These are phyloP conservation scores for Coemansia guatemalensis DNA, from an alignment of 192 early-diverging fungal genomes.

Conservation along the genomic window DNA sequence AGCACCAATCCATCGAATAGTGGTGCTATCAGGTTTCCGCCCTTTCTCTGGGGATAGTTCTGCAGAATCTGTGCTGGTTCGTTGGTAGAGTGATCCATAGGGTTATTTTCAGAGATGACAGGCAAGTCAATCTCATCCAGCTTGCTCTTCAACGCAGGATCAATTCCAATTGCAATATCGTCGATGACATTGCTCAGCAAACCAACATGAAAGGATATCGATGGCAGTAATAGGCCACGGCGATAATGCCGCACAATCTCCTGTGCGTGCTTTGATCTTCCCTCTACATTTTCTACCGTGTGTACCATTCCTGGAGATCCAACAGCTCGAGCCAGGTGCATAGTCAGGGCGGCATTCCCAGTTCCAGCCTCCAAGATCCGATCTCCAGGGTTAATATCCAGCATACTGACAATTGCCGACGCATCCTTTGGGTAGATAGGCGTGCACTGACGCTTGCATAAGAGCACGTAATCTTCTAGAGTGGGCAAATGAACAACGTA, in stretches of 20 bases:
- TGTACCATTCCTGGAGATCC: slow-evolving; percentile 38
- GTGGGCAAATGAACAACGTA: slow-evolving; percentile 46
- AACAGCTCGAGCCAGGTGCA: slow-evolving; percentile 62
- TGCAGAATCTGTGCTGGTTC: no score
- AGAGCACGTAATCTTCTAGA: slow-evolving; percentile 27
- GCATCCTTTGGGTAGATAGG: slow-evolving; percentile 74
- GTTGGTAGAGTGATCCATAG: no score
- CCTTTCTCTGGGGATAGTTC: neutral
- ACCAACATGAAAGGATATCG: slow-evolving; percentile 52
- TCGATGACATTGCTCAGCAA: slow-evolving; percentile 18
- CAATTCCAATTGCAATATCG: neutral
- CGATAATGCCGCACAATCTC: slow-evolving; percentile 52
- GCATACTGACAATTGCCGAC: slow-evolving; percentile 44
- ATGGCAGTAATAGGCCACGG: slow-evolving; percentile 50
- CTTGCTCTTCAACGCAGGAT: neutral
- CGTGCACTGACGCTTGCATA: slow-evolving; percentile 28
- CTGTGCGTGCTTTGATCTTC: slow-evolving; percentile 52
- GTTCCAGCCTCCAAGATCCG: slow-evolving; percentile 68
- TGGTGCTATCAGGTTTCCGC: slow-evolving; percentile 6
- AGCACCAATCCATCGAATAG: slow-evolving; percentile 33
- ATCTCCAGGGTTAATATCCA: slow-evolving; percentile 59
- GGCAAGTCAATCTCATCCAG: neutral
- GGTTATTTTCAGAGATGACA: no score
- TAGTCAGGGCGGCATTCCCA: slow-evolving; percentile 63
- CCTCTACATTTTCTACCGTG: slow-evolving; percentile 57